Percentiles rank a stretch among this genome's conserved stretches.
Conservation (phyloP, 345 rosid genomes). For the Moricandia arvensis region DNA sequence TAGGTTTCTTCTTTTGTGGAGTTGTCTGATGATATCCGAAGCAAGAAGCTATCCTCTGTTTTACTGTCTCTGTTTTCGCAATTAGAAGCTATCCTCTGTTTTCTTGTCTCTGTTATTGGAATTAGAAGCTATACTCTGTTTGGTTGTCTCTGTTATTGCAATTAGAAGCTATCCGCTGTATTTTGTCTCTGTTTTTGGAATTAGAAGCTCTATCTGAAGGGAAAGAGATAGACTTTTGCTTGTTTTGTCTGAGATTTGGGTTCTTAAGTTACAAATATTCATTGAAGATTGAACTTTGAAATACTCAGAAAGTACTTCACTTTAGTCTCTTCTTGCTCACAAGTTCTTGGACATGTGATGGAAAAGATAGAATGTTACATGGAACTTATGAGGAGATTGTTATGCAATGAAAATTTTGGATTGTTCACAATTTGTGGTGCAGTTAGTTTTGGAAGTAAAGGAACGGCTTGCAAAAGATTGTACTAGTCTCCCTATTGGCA, state of each 20-base stretch:
- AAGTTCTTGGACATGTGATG: too few species aligned
- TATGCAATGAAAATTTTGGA: background rate
- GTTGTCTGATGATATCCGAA: slow-evolving; percentile 2
- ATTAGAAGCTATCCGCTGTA: slow-evolving; percentile 15
- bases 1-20: background rate
- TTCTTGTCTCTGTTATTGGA: background rate
- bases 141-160: background rate
- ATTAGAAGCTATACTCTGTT: background rate
- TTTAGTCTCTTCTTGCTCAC: background rate
- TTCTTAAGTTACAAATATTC: slow-evolving; percentile 1
- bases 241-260: background rate
- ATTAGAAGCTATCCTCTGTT: background rate
- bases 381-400: background rate
- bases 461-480: slow-evolving; percentile 61
- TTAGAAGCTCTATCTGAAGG: slow-evolving; percentile 1
- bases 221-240: background rate
- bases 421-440: slow-evolving; percentile 28
- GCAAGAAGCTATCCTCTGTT: slow-evolving; percentile 3
- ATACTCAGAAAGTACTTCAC: background rate
- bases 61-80: background rate
- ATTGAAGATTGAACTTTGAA: background rate
- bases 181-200: background rate
- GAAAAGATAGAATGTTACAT: background rate
- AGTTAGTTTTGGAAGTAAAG: slow-evolving; percentile 81
- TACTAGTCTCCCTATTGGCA: slow-evolving; percentile 65